Evolutionary conservation across 2,329 filamentous ascomycete genomes (phyloP).

Genomic region (Sporothrix curviconia): DNA sequence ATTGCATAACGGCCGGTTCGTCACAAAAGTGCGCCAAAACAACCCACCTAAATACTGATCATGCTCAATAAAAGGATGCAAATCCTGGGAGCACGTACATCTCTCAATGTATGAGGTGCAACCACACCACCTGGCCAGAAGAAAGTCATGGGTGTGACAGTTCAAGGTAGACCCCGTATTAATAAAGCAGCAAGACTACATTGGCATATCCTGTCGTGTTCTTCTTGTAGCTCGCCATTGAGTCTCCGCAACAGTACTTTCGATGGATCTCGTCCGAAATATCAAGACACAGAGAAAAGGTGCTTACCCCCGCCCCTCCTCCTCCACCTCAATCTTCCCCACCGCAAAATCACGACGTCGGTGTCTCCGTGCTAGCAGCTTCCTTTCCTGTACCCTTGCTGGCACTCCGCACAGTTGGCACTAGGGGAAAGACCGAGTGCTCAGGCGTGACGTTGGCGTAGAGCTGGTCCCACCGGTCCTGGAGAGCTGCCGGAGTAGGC

Average conservation of each 20-base stretch:
- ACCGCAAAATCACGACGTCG: too few relatives aligned
- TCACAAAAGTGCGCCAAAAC: neutral
- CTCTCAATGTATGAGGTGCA: neutral
- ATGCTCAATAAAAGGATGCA: neutral
- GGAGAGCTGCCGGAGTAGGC: slow-evolving; percentile 39
- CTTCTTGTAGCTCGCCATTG: neutral
- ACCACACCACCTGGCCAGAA: neutral
- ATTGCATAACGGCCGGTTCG: neutral
- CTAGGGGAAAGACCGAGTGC: neutral
- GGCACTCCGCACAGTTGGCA: neutral
- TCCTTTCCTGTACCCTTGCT: neutral
- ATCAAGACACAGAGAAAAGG: too few relatives aligned
- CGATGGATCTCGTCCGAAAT: too few relatives aligned
- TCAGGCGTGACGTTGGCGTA: slow-evolving; percentile 40
- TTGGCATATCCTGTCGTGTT: too few relatives aligned
- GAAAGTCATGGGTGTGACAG: too few relatives aligned
- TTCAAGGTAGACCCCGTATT: too few relatives aligned
- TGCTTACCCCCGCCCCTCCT: too few relatives aligned
- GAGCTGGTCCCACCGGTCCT: slow-evolving; percentile 44
- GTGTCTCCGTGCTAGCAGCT: neutral
- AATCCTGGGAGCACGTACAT: neutral
- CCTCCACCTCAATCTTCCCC: too few relatives aligned
- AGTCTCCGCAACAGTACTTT: neutral
- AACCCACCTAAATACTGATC: neutral
- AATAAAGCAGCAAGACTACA: too few relatives aligned